These are phyloP conservation scores for Phialocephala sp. DNA, from an alignment of 2,329 filamentous ascomycete species.

Conservation along the genomic window DNA sequence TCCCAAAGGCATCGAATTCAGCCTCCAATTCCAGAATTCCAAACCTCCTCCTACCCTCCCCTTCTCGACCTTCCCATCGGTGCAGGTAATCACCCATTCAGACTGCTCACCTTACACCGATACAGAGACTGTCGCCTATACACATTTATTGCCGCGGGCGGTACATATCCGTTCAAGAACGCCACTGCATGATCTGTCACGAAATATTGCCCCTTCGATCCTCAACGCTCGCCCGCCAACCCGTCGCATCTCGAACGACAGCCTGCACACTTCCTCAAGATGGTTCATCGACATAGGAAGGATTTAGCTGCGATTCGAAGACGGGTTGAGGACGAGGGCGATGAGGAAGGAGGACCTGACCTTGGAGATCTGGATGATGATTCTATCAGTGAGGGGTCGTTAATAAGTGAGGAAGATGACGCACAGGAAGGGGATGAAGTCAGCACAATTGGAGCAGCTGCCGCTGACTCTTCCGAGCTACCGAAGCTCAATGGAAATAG, in stretches of 20 bases:
- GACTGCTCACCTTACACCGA: constrained; percentile 32
- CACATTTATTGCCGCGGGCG: constrained; percentile 43
- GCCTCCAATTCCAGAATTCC: constrained; percentile 33
- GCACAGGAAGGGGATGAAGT: constrained; percentile 66
- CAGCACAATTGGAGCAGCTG: constrained; percentile 66
- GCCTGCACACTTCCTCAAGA: constrained; percentile 43
- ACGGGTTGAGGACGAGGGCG: constrained; percentile 72
- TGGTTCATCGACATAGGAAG: constrained; percentile 63
- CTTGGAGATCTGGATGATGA: constrained; percentile 66
- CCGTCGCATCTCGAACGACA: constrained; percentile 42
- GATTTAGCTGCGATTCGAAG: constrained; percentile 71
- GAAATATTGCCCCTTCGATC: constrained; percentile 39
- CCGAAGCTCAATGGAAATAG: constrained; percentile 45
- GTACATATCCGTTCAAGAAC: constrained; percentile 40
- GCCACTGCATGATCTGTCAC: constrained; percentile 44
- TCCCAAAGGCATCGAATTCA: constrained; percentile 33
- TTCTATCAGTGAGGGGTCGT: constrained; percentile 68
- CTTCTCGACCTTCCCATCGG: constrained; percentile 33
- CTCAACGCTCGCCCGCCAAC: constrained; percentile 40
- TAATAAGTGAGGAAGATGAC: constrained; percentile 66
- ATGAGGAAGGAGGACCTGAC: constrained; percentile 66
- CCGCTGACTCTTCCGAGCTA: constrained; percentile 46
- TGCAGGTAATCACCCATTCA: constrained; percentile 42
- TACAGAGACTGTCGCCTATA: constrained; percentile 33
- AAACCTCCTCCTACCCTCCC: constrained; percentile 30